Evolutionary conservation across 2,329 filamentous ascomycete species (phyloP), one percentile per base, ranked within the genome.

Genomic region (Orbilia ellipsospora): DNA sequence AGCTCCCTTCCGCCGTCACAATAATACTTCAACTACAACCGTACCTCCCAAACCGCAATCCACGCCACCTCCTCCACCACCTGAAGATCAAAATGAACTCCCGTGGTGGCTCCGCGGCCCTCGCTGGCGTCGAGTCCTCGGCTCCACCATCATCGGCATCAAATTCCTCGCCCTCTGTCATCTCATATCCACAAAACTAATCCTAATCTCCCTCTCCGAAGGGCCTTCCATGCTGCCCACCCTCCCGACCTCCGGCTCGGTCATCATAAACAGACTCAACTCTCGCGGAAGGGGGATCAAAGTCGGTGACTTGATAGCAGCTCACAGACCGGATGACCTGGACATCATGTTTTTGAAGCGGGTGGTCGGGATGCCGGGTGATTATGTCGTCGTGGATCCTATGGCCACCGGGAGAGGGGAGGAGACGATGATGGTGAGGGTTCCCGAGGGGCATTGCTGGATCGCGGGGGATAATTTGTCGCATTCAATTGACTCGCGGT

Each of bases 151-250:
- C 20, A 54, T 68, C 73, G 83, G 84, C 16, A 78, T 85, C 76
- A 85, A 88, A 78, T 83, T 83, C 66, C 80, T 86, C 45, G 83
- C 84, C 61, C 79, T 85, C 51, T 80, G 81, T 26, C 88, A 89
- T 80, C 81, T 88, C n/a, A 80, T 86, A 73, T 82, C 81, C 80
- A 86, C 88, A 51, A 90, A 95, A 83, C 84, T 88, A 79, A 88
- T 88, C 83, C 85, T 85, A 77, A 80, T 90, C 78, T 86, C 86
- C 18, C 82, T 85, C 2, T 89, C 89, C 15, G 85, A 85, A 26
- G 94, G 94, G 1, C 89, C 93, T 2, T 94, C 91, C 16, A 98
- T 98, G 95, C 87, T 95, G 60, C 94, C 94, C 6, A 97, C 93
- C 0, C 89, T 97, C 75, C 85, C 86, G 23, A 85, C 89, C 0